Evolutionary conservation across 176 grass and related monocot species (phyloP).

Genomic region (Neostapfia colusana): DNA sequence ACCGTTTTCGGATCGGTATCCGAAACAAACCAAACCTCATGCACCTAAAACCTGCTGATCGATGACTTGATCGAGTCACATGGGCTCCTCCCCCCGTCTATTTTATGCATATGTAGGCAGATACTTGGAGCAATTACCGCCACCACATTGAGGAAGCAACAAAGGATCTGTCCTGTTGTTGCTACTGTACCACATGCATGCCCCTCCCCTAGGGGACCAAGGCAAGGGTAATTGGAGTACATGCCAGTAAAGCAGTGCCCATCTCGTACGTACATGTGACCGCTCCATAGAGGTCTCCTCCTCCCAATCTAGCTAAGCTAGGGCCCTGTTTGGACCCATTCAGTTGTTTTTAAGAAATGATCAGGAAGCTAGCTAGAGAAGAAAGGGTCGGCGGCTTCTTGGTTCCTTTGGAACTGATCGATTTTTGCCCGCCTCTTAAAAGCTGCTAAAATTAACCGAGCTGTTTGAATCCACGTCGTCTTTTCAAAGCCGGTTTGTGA

Average conservation of each 20-base stretch:
- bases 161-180: slow-evolving; percentile 30
- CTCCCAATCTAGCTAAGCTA: not conserved
- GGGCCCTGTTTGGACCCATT: too few relatives aligned
- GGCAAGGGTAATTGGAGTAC: slow-evolving; percentile 25
- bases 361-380: too few relatives aligned
- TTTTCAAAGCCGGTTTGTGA: too few relatives aligned
- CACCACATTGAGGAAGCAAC: slow-evolving; percentile 17
- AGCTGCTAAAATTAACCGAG: too few relatives aligned
- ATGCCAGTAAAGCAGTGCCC: slow-evolving; percentile 13
- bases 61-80: slow-evolving; percentile 15
- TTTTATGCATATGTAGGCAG: slow-evolving; percentile 12
- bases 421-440: too few relatives aligned
- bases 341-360: too few relatives aligned
- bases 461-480: too few relatives aligned
- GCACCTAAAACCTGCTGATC: not conserved
- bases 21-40: not conserved
- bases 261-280: not conserved
- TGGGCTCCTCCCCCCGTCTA: slow-evolving; percentile 23
- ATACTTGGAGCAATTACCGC: slow-evolving; percentile 28
- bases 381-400: too few relatives aligned
- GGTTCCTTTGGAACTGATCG: too few relatives aligned
- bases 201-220: slow-evolving; percentile 25
- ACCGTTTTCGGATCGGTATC: slow-evolving; percentile 19
- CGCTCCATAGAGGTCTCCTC: not conserved
- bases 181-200: slow-evolving; percentile 42